Evolutionary conservation across 2,329 filamentous ascomycete species (phyloP).

Genomic region (Hansfordia pulvinata): DNA sequence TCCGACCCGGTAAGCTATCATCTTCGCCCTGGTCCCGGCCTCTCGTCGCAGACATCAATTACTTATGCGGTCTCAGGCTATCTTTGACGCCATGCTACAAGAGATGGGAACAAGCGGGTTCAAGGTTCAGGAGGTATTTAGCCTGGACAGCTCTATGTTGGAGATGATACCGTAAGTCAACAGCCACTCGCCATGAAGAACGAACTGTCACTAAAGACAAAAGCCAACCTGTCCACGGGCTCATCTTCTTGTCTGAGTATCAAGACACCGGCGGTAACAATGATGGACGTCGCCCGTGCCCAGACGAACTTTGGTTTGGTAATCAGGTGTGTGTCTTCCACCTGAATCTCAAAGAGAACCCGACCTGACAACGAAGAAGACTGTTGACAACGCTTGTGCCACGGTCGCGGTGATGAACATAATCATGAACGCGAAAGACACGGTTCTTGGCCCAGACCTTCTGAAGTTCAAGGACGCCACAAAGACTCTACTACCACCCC

Average conservation of each 20-base stretch:
- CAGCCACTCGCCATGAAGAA: too few species aligned
- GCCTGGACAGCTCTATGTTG: conserved; percentile 53
- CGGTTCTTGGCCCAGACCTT: conserved; percentile 59
- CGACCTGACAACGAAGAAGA: conserved; percentile 31
- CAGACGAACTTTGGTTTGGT: conserved; percentile 74
- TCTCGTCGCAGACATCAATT: not conserved
- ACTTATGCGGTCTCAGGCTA: conserved; percentile 37
- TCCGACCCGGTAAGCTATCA: conserved; percentile 79
- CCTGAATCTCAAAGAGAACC: not conserved
- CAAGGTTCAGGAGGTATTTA: conserved; percentile 64
- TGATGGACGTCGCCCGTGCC: conserved; percentile 36
- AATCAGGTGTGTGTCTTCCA: conserved; percentile 52
- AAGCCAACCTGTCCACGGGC: conserved; percentile 62
- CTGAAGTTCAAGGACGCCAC: conserved; percentile 62
- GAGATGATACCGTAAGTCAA: conserved; percentile 46
- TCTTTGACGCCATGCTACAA: conserved; percentile 75
- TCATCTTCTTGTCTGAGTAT: conserved; percentile 82
- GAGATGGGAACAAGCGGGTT: conserved; percentile 65
- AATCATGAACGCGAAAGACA: conserved; percentile 62
- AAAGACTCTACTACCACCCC: conserved; percentile 49
- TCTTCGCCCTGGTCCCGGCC: conserved; percentile 2
- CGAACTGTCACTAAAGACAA: too few species aligned
- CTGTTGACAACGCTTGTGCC: conserved; percentile 73
- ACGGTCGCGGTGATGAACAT: conserved; percentile 91
- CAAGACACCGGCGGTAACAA: conserved; percentile 35